These are phyloP conservation scores for Metrosideros polymorpha DNA, from an alignment of 441 rosid genomes.

Conservation along the genomic window DNA sequence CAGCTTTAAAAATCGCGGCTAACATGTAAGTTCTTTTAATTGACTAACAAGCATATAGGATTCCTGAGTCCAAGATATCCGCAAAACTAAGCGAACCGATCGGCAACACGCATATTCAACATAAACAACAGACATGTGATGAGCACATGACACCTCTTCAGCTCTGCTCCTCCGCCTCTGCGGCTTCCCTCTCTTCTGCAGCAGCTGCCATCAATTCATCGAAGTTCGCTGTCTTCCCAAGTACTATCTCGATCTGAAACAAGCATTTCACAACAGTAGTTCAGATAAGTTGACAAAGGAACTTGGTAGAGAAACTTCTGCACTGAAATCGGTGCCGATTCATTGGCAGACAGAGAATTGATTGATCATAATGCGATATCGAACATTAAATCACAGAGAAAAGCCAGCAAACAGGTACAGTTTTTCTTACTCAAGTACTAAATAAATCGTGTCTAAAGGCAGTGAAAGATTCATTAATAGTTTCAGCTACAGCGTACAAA, in stretches of 20 bases:
- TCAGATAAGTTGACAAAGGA: neutral
- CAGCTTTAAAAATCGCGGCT: neutral
- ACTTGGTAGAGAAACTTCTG: neutral
- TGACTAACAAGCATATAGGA: neutral
- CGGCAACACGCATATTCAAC: neutral
- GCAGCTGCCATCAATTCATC: constrained; percentile 74
- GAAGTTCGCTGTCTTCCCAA: constrained; percentile 54
- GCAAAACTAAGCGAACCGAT: neutral
- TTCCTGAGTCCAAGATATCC: neutral
- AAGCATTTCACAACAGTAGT: neutral
- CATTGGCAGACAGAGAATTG: neutral
- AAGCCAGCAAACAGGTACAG: neutral
- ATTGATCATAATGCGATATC: neutral
- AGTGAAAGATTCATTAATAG: neutral
- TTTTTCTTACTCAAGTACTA: neutral
- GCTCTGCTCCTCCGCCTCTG: constrained; percentile 33
- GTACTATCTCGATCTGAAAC: constrained; percentile 46
- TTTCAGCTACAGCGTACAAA: neutral
- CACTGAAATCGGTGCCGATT: neutral
- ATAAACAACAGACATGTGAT: neutral
- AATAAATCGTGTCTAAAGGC: neutral
- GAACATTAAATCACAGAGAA: neutral
- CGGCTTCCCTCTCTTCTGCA: constrained; percentile 33
- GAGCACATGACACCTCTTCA: constrained; percentile 2
- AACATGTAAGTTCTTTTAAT: neutral